phyloP scores from a whole-genome alignment of 257 asterid species.

The Ilex asprella region DNA sequence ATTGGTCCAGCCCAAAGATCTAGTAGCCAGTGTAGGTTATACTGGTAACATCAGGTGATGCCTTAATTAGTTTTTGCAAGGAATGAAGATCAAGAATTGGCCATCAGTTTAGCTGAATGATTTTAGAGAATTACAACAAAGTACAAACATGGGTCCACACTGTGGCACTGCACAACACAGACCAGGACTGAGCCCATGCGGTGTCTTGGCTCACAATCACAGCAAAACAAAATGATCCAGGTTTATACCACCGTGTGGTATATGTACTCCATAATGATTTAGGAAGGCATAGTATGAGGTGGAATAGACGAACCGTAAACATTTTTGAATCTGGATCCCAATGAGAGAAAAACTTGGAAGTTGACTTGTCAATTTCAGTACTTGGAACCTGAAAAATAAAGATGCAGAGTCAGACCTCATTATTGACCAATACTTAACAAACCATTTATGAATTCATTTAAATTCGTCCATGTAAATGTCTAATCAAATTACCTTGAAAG shows the following conservation, averaged over 20 bases:
- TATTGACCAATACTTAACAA: conserved; percentile 1
- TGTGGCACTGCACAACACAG: no score
- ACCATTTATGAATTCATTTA: conserved; percentile 1
- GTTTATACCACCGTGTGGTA: no score
- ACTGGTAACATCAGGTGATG: no score
- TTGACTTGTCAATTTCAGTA: conserved; percentile 86
- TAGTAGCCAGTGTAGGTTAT: no score
- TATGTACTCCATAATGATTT: background rate
- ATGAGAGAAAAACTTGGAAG: conserved; percentile 95
- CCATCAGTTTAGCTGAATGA: no score
- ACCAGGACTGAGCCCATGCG: no score
- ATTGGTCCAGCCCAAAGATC: conserved; percentile 2
- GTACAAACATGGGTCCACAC: no score
- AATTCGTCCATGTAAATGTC: conserved; percentile 2
- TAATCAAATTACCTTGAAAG: conserved; percentile 60
- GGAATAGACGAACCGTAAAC: conserved; percentile 60
- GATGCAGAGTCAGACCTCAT: background rate
- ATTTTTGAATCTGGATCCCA: conserved; percentile 99
- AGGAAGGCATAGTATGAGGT: background rate
- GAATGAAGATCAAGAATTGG: no score
- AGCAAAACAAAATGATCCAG: no score
- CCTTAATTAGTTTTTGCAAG: no score
- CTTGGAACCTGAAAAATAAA: conserved; percentile 71
- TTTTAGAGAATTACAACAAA: no score
- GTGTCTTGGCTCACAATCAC: no score